phyloP scores from a whole-genome alignment of 495 filamentous ascomycete species.

The Tuber umbilicatum region DNA sequence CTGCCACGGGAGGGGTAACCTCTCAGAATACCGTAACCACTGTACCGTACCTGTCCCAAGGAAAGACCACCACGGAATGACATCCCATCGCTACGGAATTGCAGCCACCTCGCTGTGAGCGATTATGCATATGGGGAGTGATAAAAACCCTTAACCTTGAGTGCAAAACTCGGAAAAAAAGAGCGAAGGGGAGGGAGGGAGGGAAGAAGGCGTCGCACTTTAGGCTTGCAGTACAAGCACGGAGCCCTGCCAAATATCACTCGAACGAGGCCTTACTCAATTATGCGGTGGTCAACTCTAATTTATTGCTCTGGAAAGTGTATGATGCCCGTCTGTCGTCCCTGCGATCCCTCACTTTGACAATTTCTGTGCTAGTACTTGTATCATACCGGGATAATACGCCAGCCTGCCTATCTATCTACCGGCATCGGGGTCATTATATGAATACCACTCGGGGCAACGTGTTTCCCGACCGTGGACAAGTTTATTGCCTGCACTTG shows the following conservation, averaged over 20 bases:
- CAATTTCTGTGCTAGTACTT: background rate
- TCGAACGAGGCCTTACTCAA: background rate
- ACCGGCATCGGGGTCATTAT: background rate
- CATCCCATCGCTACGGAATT: background rate
- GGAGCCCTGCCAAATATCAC: background rate
- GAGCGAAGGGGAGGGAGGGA: too few species aligned
- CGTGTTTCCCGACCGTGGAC: background rate
- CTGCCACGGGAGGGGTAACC: background rate
- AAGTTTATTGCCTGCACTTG: background rate
- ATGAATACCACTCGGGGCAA: background rate
- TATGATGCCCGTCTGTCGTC: background rate
- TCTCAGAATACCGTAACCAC: background rate
- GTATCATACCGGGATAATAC: background rate
- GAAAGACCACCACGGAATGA: background rate
- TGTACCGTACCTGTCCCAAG: background rate
- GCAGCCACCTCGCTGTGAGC: background rate
- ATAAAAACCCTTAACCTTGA: background rate
- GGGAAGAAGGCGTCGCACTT: background rate
- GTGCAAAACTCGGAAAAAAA: background rate
- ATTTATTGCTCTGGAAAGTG: background rate
- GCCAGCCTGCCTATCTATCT: background rate
- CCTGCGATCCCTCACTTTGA: background rate
- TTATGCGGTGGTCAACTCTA: too few species aligned
- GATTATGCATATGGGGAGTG: background rate
- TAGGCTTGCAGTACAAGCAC: background rate